Evolutionary conservation across 805 yeast species (phyloP).

Genomic region (Debaryomyces castellii): DNA sequence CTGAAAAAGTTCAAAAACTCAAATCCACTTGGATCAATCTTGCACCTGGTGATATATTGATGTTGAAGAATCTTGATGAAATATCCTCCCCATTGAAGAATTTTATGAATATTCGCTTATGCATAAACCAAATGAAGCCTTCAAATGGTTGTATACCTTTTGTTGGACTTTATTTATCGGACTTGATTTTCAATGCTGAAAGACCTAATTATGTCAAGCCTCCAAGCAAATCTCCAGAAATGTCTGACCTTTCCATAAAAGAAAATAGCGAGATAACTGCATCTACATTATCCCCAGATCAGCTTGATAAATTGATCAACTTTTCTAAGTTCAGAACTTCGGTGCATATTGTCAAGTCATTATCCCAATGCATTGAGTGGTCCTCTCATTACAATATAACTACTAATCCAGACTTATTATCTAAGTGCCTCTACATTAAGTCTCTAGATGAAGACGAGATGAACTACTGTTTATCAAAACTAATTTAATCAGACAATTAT

Average conservation of each 20-base stretch:
- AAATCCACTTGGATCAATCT: slow-evolving; percentile 73
- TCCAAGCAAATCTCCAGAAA: slow-evolving; percentile 10
- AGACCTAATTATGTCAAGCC: slow-evolving; percentile 48
- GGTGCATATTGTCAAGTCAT: slow-evolving; percentile 72
- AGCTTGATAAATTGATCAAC: slow-evolving; percentile 54
- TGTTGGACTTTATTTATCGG: slow-evolving; percentile 81
- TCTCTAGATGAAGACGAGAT: slow-evolving; percentile 74
- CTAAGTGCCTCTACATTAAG: slow-evolving; percentile 81
- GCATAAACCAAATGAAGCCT: slow-evolving; percentile 58
- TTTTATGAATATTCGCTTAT: slow-evolving; percentile 64
- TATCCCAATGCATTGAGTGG: slow-evolving; percentile 85
- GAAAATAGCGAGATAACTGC: slow-evolving; percentile 6
- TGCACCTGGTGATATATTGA: slow-evolving; percentile 68
- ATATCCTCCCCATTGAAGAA: slow-evolving; percentile 74
- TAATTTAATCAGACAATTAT: not conserved
- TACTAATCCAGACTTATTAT: slow-evolving; percentile 61
- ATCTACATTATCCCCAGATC: slow-evolving; percentile 11
- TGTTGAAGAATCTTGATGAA: slow-evolving; percentile 65
- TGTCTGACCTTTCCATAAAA: slow-evolving; percentile 2
- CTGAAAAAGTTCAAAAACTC: slow-evolving; percentile 58
- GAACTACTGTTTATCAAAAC: slow-evolving; percentile 29
- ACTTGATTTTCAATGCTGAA: slow-evolving; percentile 72
- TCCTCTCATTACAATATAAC: slow-evolving; percentile 62
- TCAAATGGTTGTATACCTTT: slow-evolving; percentile 86
- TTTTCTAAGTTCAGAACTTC: slow-evolving; percentile 75